Evolutionary conservation across 2,329 filamentous ascomycete species (phyloP), one percentile per base, ranked within the genome.

Genomic region (Podosphaera fusca): DNA sequence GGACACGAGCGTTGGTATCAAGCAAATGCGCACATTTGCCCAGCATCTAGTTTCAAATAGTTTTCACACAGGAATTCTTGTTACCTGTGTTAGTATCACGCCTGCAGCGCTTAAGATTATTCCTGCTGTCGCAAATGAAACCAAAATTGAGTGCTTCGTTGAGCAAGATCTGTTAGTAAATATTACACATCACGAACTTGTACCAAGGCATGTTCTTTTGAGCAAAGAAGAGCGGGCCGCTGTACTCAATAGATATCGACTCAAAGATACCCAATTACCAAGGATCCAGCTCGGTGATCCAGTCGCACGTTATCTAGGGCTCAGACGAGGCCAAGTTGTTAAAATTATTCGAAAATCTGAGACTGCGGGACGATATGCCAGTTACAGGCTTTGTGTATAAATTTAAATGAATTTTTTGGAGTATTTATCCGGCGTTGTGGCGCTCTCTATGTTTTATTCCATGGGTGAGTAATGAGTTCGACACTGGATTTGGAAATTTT

Each of bases 311-410:
- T 98, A 96, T 70, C 74, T 95, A 57, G 92, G 92, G 10, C 74
- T 98, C 68, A 84, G 85, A 74, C 79, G 89, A 67, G 88, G 89
- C 2, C 86, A 95, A 71, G 89, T 98, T 2, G 92, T 98, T 66
- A 98, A 98, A 79, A 98, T 98, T 65, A 95, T 98, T 66, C 78
- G 92, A 62, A 89, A 84, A 70, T 89, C 84, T 67, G 92, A 96
- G 75, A 98, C 92, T 57, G 92, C 92, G 12, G 92, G 92, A 60
- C 78, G 92, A 56, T 98, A 98, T 72, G 92, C 92, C 54, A 95
- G 87, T 78, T 98, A 98, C 72, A 76, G 90, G 64, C 67, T 82
- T 57, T 82, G 79, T 63, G 79, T 82, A 63, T 83, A 36, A 36
- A 42, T 8, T 12, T 42, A 7, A 42, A 42, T 42, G 38, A 14